A percentile compares a stretch with the other conserved stretches of the same genome.
Conservation (phyloP, 2,329 filamentous ascomycete genomes). For the Xylariaceae sp. region DNA sequence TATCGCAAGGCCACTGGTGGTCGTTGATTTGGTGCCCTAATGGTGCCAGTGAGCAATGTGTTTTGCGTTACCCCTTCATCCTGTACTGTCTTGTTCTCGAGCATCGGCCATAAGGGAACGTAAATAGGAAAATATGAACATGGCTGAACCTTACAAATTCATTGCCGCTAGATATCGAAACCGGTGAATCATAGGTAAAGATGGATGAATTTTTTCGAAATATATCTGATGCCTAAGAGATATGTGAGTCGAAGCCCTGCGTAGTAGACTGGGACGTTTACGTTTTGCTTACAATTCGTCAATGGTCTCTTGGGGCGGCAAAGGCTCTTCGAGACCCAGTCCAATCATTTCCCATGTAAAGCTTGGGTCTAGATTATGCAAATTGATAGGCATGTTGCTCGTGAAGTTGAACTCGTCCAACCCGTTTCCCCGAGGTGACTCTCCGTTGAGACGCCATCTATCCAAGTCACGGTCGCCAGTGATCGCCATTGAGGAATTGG, state of each 20-base stretch:
- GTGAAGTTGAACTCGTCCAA: conserved; percentile 59
- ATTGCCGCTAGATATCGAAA: conserved; percentile 83
- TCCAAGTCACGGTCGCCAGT: conserved; percentile 47
- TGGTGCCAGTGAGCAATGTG: conserved; percentile 10
- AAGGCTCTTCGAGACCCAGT: conserved; percentile 54
- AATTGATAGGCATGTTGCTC: conserved; percentile 45
- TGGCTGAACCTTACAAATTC: conserved; percentile 57
- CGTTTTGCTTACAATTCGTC: conserved; percentile 67
- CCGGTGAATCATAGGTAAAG: conserved; percentile 82
- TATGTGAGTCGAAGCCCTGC: conserved; percentile 11
- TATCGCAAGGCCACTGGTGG: conserved; percentile 87
- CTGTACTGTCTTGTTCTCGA: neutral
- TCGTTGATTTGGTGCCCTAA: conserved; percentile 70
- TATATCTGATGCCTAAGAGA: conserved; percentile 67
- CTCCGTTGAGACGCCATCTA: conserved; percentile 52
- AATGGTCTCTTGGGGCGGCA: conserved; percentile 59
- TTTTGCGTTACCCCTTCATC: neutral
- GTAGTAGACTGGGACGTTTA: neutral
- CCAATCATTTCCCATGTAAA: conserved; percentile 78
- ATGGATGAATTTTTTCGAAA: conserved; percentile 86
- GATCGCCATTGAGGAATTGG: conserved; percentile 47
- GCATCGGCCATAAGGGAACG: neutral
- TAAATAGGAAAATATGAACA: neutral
- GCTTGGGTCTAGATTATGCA: conserved; percentile 49
- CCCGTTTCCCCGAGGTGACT: conserved; percentile 44